Conservation (phyloP, 1,284 basidiomycete species). For the Puccinia horiana region DNA sequence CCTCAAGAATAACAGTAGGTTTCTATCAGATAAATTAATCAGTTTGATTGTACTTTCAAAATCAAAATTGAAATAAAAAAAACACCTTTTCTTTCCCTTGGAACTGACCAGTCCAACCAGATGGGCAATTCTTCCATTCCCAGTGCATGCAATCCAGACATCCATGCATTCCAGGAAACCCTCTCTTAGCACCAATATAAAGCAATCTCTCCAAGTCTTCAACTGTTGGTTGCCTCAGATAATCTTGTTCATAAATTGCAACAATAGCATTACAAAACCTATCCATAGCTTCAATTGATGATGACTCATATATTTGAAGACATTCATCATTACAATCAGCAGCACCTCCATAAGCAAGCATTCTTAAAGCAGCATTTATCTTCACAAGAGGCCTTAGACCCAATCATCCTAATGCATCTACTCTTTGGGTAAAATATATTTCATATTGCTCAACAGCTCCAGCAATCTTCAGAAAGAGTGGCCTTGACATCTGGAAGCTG, state of each 20-base stretch:
- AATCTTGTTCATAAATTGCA: background rate
- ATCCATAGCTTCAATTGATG: background rate
- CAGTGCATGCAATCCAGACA: conserved; percentile 23
- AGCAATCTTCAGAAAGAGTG: conserved; percentile 9
- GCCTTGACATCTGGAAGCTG: conserved; percentile 3
- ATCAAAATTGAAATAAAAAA: too few species aligned
- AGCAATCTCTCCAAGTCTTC: background rate
- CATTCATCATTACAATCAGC: conserved; percentile 16
- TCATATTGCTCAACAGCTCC: conserved; percentile 37
- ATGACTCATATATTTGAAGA: background rate
- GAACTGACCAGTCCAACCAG: too few species aligned
- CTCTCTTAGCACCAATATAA: background rate
- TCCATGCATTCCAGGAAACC: conserved; percentile 15
- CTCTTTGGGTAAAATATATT: background rate
- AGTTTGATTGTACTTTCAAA: too few species aligned
- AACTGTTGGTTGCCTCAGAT: background rate
- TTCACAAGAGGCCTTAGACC: background rate
- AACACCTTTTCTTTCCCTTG: too few species aligned
- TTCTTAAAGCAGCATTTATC: conserved; percentile 13
- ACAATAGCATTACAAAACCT: background rate
- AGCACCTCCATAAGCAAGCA: conserved; percentile 24
- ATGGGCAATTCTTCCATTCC: too few species aligned
- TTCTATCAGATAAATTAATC: too few species aligned
- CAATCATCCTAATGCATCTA: background rate
- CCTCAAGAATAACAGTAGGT: conserved; percentile 20